Conservation (phyloP, 2,329 filamentous ascomycete species). For the Botrytis aclada region DNA sequence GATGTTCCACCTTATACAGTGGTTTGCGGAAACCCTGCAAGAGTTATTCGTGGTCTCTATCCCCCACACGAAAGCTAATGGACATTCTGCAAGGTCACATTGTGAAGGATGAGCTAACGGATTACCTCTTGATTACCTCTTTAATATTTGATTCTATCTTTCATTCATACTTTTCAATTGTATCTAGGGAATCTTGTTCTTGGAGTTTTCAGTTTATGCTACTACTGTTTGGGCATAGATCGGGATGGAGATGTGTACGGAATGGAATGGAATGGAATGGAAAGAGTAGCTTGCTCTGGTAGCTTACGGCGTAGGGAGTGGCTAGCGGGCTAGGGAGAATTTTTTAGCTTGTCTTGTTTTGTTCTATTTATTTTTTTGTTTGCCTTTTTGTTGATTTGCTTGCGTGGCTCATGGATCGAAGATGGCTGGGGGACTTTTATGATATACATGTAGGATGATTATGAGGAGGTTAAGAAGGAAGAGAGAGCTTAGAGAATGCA, state of each 20-base stretch:
- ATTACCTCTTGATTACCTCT: not conserved
- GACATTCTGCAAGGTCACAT: not conserved
- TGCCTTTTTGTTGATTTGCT: not conserved
- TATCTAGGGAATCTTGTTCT: not conserved
- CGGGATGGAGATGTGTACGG: not conserved
- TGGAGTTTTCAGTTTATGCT: not conserved
- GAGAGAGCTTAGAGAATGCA: not conserved
- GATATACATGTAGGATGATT: not conserved
- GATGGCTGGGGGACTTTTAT: not conserved
- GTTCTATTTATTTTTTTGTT: not conserved
- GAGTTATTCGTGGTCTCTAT: conserved; percentile 36
- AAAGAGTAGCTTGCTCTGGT: not conserved
- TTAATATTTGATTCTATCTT: not conserved
- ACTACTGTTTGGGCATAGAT: not conserved
- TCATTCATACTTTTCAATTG: not conserved
- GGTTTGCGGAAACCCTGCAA: conserved; percentile 38
- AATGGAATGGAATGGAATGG: conserved; percentile 1
- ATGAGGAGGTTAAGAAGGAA: not conserved
- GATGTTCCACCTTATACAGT: conserved; percentile 39
- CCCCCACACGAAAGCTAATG: conserved; percentile 18
- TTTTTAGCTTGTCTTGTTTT: not conserved
- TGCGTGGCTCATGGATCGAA: not conserved
- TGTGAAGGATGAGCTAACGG: not conserved
- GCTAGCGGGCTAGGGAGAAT: not conserved
- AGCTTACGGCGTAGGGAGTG: not conserved